A percentile compares a stretch with the other conserved stretches of the same genome.
phyloP scores from a whole-genome alignment of 352 stramenopile species.

The Phytophthora litchii region DNA sequence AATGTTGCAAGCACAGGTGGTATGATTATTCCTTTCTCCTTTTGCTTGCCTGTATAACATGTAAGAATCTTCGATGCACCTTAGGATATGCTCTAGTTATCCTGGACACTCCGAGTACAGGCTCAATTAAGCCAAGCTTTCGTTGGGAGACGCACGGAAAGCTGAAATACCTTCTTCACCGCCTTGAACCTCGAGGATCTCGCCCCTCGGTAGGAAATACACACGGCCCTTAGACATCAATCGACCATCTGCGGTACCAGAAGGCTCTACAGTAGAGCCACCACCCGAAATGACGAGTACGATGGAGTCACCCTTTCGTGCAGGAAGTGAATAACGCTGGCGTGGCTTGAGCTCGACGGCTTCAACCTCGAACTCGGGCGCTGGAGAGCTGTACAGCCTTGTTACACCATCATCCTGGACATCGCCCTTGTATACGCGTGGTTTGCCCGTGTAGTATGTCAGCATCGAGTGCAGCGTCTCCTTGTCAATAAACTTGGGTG shows the following conservation, averaged over 20 bases:
- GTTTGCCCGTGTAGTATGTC: constrained; percentile 88
- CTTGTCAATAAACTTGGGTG: constrained; percentile 99
- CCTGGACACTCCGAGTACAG: constrained; percentile 16
- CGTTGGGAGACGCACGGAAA: constrained; percentile 65
- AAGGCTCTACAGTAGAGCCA: constrained; percentile 32
- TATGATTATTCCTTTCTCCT: constrained; percentile 22
- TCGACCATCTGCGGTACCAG: constrained; percentile 21
- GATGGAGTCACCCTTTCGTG: constrained; percentile 54
- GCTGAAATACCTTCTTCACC: constrained; percentile 38
- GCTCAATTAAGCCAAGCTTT: constrained; percentile 39
- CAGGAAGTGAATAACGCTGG: constrained; percentile 42
- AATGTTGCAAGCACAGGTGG: constrained; percentile 14
- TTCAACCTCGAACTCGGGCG: constrained; percentile 93
- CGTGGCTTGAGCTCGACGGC: constrained; percentile 46
- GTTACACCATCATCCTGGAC: constrained; percentile 45
- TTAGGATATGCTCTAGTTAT: constrained; percentile 12
- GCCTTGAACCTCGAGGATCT: constrained; percentile 49
- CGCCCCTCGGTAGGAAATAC: constrained; percentile 54
- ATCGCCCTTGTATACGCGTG: constrained; percentile 36
- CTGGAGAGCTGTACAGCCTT: constrained; percentile 89
- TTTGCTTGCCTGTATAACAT: constrained; percentile 28
- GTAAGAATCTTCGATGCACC: constrained; percentile 32
- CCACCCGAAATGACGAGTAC: constrained; percentile 56
- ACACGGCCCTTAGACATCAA: constrained; percentile 50
- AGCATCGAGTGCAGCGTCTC: constrained; percentile 97